A percentile compares a stretch with the other conserved stretches of the same genome.
Evolutionary conservation across 768 basidiomycete genomes (phyloP).

Genomic region (Auricularia sp.): DNA sequence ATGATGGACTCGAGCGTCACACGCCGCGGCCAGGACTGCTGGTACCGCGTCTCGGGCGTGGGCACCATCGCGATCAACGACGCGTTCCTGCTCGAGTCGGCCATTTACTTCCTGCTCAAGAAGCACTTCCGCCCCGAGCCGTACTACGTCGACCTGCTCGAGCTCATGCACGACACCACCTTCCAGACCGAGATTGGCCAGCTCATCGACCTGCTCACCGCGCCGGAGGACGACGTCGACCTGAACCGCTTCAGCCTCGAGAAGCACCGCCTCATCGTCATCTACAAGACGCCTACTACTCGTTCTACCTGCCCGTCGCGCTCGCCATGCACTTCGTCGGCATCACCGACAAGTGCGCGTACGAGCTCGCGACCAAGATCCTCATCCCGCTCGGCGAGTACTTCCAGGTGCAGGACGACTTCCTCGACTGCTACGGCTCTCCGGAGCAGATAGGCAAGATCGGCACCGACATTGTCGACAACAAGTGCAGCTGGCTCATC

Average conservation of each 20-base stretch:
- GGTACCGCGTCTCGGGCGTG: slow-evolving; percentile 66
- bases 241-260: slow-evolving; percentile 78
- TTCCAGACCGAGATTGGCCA: slow-evolving; percentile 96
- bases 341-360: slow-evolving; percentile 48
- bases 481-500: slow-evolving; percentile 97
- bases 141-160: slow-evolving; percentile 84
- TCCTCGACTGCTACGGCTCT: slow-evolving; percentile 82
- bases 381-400: slow-evolving; percentile 92
- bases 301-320: slow-evolving; percentile 97
- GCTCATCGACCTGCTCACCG: slow-evolving; percentile 90
- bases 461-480: slow-evolving; percentile 96
- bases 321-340: slow-evolving; percentile 75
- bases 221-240: slow-evolving; percentile 83
- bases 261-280: slow-evolving; percentile 86
- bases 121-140: slow-evolving; percentile 68
- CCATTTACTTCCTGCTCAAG: slow-evolving; percentile 87
- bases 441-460: slow-evolving; percentile 93
- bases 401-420: slow-evolving; percentile 98
- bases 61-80: slow-evolving; percentile 92
- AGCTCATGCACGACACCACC: slow-evolving; percentile 80
- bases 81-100: slow-evolving; percentile 88
- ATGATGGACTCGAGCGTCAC: slow-evolving; percentile 96
- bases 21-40: slow-evolving; percentile 89
- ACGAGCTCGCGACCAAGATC: slow-evolving; percentile 66
- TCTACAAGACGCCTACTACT: slow-evolving; percentile 99